Evolutionary conservation across 2,329 filamentous ascomycete species (phyloP).

Genomic region (Pseudogymnoascus sp.): DNA sequence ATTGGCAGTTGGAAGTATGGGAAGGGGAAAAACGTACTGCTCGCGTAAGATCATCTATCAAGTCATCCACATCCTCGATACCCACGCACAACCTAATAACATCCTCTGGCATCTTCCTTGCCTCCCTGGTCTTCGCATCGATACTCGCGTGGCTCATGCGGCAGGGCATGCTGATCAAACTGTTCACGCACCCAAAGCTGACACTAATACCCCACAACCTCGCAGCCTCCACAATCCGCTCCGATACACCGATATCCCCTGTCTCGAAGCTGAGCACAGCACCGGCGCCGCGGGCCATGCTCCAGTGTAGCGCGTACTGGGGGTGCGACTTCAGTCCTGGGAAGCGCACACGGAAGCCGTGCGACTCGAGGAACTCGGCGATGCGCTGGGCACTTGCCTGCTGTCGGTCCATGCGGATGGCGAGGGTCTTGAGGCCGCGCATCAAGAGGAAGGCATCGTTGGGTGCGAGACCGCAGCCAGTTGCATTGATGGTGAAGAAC

Average conservation of each 20-base stretch:
- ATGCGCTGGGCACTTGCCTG: constrained; percentile 87
- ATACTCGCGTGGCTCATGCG: constrained; percentile 99
- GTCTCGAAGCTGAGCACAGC: constrained; percentile 96
- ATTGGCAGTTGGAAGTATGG: neutral
- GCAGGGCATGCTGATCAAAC: constrained; percentile 97
- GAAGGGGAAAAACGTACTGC: constrained; percentile 57
- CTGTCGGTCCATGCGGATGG: constrained; percentile 98
- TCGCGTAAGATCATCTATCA: constrained; percentile 86
- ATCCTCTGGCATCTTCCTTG: constrained; percentile 91
- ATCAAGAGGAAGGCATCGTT: constrained; percentile 96
- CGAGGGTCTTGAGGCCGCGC: constrained; percentile 90
- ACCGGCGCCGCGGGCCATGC: constrained; percentile 87
- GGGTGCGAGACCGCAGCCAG: constrained; percentile 85
- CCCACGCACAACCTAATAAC: constrained; percentile 93
- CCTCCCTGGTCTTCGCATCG: constrained; percentile 83
- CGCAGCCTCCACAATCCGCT: constrained; percentile 89
- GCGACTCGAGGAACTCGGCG: constrained; percentile 81
- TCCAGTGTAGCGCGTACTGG: constrained; percentile 93
- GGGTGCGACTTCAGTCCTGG: constrained; percentile 91
- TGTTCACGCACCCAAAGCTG: constrained; percentile 97
- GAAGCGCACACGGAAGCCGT: constrained; percentile 92
- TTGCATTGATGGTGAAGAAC: constrained; percentile 95
- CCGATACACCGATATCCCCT: constrained; percentile 72
- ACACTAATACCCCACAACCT: constrained; percentile 92
- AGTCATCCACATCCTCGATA: constrained; percentile 85